These are phyloP conservation scores for Suhomyces prunicola DNA, from an alignment of 805 yeast species.

Conservation along the genomic window DNA sequence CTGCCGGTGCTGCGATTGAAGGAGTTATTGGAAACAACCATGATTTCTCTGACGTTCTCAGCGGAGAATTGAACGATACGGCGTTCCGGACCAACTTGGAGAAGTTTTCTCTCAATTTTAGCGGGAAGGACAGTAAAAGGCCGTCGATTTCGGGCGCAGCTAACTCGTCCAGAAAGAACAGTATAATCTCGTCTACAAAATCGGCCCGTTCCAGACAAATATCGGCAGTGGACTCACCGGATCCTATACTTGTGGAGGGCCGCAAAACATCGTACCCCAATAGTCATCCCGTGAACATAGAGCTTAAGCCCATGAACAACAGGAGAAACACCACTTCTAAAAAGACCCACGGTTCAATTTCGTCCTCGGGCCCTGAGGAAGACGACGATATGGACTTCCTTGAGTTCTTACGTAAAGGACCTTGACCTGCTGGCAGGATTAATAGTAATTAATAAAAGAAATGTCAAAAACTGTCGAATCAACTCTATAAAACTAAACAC, in stretches of 20 bases:
- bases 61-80: conserved; percentile 25
- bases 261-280: conserved; percentile 6
- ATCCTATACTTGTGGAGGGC: conserved; percentile 16
- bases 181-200: conserved; percentile 8
- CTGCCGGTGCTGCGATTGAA: background rate
- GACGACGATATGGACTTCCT: conserved; percentile 43
- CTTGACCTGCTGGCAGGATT: conserved; percentile 12
- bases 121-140: conserved; percentile 1
- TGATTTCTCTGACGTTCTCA: conserved; percentile 38
- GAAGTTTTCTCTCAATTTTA: conserved; percentile 27
- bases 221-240: conserved; percentile 17
- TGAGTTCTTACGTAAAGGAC: conserved; percentile 46
- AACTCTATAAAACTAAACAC: too few species aligned
- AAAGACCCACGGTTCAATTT: background rate
- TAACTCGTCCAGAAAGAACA: conserved; percentile 4
- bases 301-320: conserved; percentile 9
- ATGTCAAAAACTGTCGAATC: background rate
- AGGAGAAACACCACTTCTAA: background rate
- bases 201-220: conserved; percentile 16
- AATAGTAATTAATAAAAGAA: background rate
- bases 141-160: conserved; percentile 5
- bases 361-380: conserved; percentile 11
- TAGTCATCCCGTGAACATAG: background rate
- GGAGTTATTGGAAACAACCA: conserved; percentile 10
- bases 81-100: conserved; percentile 30